Evolutionary conservation across 352 stramenopile species (phyloP), one percentile per base, ranked within the genome.

Genomic region (Phytophthora pseudosyringae): DNA sequence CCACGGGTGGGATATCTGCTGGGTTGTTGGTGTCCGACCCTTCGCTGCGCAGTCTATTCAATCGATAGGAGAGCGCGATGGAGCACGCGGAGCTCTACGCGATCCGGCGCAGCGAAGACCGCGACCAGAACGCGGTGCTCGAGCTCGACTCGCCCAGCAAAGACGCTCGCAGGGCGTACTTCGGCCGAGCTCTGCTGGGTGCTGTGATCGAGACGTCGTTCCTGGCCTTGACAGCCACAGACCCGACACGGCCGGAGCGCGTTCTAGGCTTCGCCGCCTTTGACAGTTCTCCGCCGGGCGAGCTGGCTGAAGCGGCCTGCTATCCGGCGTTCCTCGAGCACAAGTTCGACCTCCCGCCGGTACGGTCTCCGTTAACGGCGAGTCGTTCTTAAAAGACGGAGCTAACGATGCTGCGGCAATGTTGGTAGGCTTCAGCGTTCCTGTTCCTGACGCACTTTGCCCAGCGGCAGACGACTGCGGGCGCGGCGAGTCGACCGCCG

Each of bases 161-260:
- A 45, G 75, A 80, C 31, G 73, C 73, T 43, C 84, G 86, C 40
- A 82, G 83, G 51, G 69, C 52, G 39, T 83, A 90, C 61, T 94
- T 92, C 55, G 86, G 84, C 18, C 71, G 77, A 25, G 54, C 79
- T 28, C 64, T 86, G 38, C 47, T 90, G 1, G 79, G 76, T 35
- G 52, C 76, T 9, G 63, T 93, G 5, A 91, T 94, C 36, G 86
- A 94, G 67, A 92, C 86, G 11, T 88, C 80, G 5, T 79, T 86
- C 59, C 57, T 94, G 26, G 78, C 84, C 9, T 71, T 94, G 47
- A 93, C 81, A 28, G 78, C 80, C 7, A 81, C 71, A 0, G 86
- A 93, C 41, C 61, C 72, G 6, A 63, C 76, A 2, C 69, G 79
- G 12, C 58, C 67, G 0, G 81, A 91, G 8, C 80, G 80, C 11